Evolutionary conservation across 2,329 filamentous ascomycete species (phyloP).

Genomic region (Clonostachys rhizophaga): DNA sequence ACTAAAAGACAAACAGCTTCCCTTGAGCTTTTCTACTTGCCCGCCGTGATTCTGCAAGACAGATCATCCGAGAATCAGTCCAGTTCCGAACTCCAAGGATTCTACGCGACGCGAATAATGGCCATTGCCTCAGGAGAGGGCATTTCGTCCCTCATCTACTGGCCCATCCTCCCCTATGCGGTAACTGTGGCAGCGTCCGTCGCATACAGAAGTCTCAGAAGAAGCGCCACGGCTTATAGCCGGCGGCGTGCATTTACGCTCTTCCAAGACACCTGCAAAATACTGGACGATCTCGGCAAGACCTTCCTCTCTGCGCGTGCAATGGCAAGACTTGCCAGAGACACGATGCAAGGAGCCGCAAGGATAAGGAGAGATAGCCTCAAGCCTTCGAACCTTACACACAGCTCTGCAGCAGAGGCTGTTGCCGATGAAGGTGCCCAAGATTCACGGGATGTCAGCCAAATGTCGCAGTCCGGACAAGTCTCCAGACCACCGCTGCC

Average conservation of each 20-base stretch:
- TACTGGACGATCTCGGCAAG: slow-evolving; percentile 9
- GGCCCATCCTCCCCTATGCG: slow-evolving; percentile 13
- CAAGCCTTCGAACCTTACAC: background rate
- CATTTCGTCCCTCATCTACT: slow-evolving; percentile 9
- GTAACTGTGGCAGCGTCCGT: slow-evolving; percentile 13
- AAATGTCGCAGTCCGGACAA: background rate
- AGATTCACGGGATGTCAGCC: background rate
- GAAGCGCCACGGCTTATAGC: slow-evolving; percentile 10
- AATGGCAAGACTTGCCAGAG: slow-evolving; percentile 11
- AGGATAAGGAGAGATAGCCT: slow-evolving; percentile 7
- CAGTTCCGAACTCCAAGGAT: slow-evolving; percentile 9
- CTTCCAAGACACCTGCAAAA: slow-evolving; percentile 11
- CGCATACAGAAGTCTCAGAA: slow-evolving; percentile 12
- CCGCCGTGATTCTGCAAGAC: slow-evolving; percentile 10
- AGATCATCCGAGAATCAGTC: slow-evolving; percentile 5
- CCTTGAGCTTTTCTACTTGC: slow-evolving; percentile 12
- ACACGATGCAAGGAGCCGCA: slow-evolving; percentile 11
- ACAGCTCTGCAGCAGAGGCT: background rate
- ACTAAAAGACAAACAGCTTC: slow-evolving; percentile 3
- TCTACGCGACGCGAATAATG: slow-evolving; percentile 11
- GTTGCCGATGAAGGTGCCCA: background rate
- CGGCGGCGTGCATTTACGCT: slow-evolving; percentile 8
- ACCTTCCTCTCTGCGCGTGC: slow-evolving; percentile 12
- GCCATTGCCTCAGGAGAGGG: slow-evolving; percentile 10
- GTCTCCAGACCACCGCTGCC: background rate